Evolutionary conservation across 805 yeast genomes (phyloP), one percentile per base, ranked within the genome.

Genomic region (Suhomyces tanzawaensis): DNA sequence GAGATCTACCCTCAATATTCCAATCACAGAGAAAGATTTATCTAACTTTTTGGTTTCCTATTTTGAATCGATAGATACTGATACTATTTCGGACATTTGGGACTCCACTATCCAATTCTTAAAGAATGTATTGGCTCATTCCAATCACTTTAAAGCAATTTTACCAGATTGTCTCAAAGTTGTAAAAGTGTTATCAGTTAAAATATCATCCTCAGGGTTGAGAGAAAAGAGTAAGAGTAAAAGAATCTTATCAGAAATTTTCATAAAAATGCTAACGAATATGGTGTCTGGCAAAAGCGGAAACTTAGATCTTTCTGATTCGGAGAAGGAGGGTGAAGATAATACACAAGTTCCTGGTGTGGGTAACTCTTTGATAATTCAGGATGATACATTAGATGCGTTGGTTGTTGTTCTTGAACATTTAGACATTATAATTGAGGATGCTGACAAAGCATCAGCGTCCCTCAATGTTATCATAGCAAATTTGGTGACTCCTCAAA

Each of bases 31-130:
- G 7, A 58, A 53, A 25, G 68, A 64, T 7, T 49, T 83, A 9
- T 64, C 79, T 2, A 48, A 51, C 1, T 85, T 85, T 52, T 58
- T 89, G 41, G 69, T 79, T 6, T 65, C 62, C 0, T 93, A 91
- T 55, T 63, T 82, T 16, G 62, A 62, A 4, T 73, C 89, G 0
- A 63, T 90, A 27, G 95, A 85, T 46, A 74, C 73, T 44, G 95
- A 88, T 49, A 79, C 86, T 0, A 66, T 88, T 34, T 89, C 84
- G 42, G 98, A 91, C 41, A 73, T 89, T 14, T 91, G 89, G 81
- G 57, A 58, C 7, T 75, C 72, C 16, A 64, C 82, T 23, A 62
- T 77, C 18, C 55, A 57, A 2, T 89, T 85, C 46, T 65, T 86
- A 47, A 81, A 72, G 45, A 88, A 81, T 4, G 74, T 79, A 0